Base-by-base conservation (phyloP, 495 filamentous ascomycete species). In the Talaromyces thailandensis region DNA sequence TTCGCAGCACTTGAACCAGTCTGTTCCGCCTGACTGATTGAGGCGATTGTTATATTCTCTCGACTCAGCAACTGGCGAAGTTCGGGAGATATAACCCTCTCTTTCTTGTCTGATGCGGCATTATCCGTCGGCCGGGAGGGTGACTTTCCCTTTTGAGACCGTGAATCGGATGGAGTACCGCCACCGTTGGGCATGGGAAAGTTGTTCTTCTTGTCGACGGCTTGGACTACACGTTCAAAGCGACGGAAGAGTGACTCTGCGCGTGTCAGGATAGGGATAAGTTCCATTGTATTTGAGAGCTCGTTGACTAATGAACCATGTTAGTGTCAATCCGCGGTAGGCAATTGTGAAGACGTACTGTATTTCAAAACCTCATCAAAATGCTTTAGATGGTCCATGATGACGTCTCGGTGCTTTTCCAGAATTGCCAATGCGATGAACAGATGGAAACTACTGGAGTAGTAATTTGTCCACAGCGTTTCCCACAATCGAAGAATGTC, bases 341-440 rank as follows among this genome's bases (percentile, higher is more conserved):
- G 16, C 1, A 7, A 37, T 11, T 24, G 28, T 18, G 28, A 3
- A 23, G 28, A 78, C 88, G 58, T 82, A 93, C 91, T 82, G 68
- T 98, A 98, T 80, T 98, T 98, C 24, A 98, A 74, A 28, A 98
- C 92, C 71, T 98, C 95, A 67, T 98, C 94, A 76, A 98, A 98
- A 66, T 92, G 88, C 73, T 90, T 88, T 53, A 98, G 75, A 78
- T 98, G 94, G 35, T 87, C 84, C 88, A 98, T 96, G 56, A 98
- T 96, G 4, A 98, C 89, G 65, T 88, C 85, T 25, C 94, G 78
- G 71, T 98, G 95, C 71, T 92, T 94, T 77, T 98, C 95, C n/a
- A 98, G 71, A 45, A 98, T 94, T 0, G 93, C 93, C 16, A 98
- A 74, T 0, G 94, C 94, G 60, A 98, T 83, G 70, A 98, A 98